Percentiles rank a stretch among this genome's conserved stretches.
phyloP scores from a whole-genome alignment of 2,329 filamentous ascomycete species.

The Alternaria longipes region DNA sequence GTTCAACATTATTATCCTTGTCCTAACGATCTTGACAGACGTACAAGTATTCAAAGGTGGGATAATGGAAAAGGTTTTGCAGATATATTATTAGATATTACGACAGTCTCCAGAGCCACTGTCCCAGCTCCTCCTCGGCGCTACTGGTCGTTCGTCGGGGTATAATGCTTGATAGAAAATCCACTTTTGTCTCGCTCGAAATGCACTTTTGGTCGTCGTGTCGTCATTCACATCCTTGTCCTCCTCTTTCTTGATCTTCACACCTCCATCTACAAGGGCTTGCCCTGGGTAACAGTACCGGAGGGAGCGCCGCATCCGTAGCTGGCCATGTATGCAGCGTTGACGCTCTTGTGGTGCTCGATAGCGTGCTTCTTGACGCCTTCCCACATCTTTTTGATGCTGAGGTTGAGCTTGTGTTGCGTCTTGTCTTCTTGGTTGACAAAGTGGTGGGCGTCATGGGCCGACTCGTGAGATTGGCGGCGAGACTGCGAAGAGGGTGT shows the following conservation, averaged over 20 bases:
- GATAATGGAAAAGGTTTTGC: neutral
- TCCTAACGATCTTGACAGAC: neutral
- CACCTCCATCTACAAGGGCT: neutral
- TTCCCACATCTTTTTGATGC: slow-evolving; percentile 43
- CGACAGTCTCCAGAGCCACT: neutral
- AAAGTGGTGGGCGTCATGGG: slow-evolving; percentile 35
- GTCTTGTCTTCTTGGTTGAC: slow-evolving; percentile 26
- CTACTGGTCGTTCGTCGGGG: slow-evolving; percentile 9
- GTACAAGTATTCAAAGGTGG: neutral
- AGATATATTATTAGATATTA: neutral
- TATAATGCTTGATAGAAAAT: slow-evolving; percentile 17
- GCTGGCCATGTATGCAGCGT: slow-evolving; percentile 38
- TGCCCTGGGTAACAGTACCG: neutral
- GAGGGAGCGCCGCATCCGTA: slow-evolving; percentile 28
- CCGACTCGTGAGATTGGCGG: slow-evolving; percentile 32
- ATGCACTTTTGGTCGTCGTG: neutral
- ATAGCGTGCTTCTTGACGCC: slow-evolving; percentile 37
- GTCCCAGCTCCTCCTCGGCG: slow-evolving; percentile 1
- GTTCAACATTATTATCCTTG: neutral
- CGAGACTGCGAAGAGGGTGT: slow-evolving; percentile 25
- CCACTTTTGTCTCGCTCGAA: slow-evolving; percentile 9
- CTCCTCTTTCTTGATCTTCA: neutral
- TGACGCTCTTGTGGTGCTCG: slow-evolving; percentile 44
- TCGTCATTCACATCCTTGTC: neutral
- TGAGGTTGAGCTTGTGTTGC: slow-evolving; percentile 29